These are phyloP conservation scores for Emmonsiellopsis sp. DNA, from an alignment of 2,329 filamentous ascomycete species.

Conservation along the genomic window DNA sequence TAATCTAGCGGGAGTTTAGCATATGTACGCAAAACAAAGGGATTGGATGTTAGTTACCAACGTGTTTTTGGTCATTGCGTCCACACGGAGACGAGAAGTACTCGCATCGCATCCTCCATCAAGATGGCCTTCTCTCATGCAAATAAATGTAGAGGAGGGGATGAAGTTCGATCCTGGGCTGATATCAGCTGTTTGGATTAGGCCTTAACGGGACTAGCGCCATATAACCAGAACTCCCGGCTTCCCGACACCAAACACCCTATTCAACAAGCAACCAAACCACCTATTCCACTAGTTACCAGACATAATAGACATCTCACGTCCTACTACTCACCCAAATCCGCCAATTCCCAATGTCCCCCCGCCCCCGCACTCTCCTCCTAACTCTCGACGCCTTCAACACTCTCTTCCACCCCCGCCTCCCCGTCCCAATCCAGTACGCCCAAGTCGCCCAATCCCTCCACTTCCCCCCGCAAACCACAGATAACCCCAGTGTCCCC, in stretches of 20 bases:
- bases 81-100: background rate
- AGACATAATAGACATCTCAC: no score
- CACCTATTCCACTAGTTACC: background rate
- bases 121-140: no score
- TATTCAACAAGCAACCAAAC: background rate
- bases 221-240: no score
- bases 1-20: background rate
- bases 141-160: no score
- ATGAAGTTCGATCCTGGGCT: no score
- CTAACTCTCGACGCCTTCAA: conserved; percentile 38
- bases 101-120: background rate
- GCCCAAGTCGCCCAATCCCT: conserved; percentile 27
- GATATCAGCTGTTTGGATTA: no score
- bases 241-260: no score
- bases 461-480: conserved; percentile 16
- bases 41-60: no score
- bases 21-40: background rate
- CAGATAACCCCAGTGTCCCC: conserved; percentile 18
- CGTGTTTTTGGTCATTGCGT: no score
- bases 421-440: conserved; percentile 32
- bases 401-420: conserved; percentile 34
- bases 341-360: background rate
- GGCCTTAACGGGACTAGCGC: no score
- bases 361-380: conserved; percentile 18
- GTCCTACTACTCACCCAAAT: background rate